Conservation (phyloP, 2,329 filamentous ascomycete species). For the Colletotrichum sp. region DNA sequence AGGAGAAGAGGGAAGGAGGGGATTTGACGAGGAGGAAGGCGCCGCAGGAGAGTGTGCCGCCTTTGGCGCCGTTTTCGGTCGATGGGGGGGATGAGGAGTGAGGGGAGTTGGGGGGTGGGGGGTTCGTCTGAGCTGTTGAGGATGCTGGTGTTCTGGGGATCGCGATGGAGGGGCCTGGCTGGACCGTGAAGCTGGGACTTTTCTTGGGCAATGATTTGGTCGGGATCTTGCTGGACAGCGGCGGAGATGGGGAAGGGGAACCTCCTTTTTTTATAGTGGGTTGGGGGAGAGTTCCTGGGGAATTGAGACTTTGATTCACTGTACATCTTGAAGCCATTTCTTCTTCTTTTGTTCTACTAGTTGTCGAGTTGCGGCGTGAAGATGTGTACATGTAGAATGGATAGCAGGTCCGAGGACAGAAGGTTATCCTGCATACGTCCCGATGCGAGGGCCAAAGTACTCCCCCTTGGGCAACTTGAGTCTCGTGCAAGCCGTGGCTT, state of each 20-base stretch:
- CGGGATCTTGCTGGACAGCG: neutral
- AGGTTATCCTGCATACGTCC: neutral
- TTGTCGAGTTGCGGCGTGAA: neutral
- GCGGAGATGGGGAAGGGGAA: neutral
- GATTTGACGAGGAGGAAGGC: neutral
- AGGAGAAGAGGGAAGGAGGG: neutral
- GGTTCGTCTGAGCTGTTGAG: neutral
- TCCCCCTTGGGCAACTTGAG: neutral
- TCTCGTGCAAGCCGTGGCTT: neutral
- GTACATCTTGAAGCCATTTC: neutral
- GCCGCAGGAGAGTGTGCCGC: conserved; percentile 5
- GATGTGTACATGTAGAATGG: neutral
- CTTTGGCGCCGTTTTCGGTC: neutral
- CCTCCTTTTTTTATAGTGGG: neutral
- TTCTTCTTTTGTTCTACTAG: neutral
- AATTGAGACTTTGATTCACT: conserved; percentile 7
- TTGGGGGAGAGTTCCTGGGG: neutral
- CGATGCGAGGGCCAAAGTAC: conserved; percentile 5
- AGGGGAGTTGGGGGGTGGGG: neutral
- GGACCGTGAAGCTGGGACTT: neutral
- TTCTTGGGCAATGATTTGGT: neutral
- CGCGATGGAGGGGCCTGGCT: neutral
- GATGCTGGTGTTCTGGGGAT: neutral
- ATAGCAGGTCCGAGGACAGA: neutral
- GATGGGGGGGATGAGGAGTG: neutral